Evolutionary conservation across 371 early-diverging fungal genomes (phyloP).

Genomic region (Mucor velutinosus): DNA sequence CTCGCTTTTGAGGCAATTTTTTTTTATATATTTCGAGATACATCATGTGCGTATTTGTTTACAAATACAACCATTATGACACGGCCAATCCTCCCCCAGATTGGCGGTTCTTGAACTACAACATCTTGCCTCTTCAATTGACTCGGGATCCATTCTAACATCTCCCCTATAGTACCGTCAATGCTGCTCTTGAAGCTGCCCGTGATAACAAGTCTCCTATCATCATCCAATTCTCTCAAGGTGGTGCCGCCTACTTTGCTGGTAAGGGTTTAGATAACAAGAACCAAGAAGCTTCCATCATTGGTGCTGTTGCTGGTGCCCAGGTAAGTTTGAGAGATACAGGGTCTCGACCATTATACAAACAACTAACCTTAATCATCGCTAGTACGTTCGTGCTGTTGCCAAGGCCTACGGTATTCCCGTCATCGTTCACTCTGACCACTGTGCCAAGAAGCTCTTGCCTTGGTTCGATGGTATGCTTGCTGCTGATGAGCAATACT

Average conservation of each 20-base stretch:
- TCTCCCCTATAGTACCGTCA: slow-evolving; percentile 64
- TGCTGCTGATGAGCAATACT: slow-evolving; percentile 89
- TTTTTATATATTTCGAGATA: not conserved
- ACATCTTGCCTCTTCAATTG: not conserved
- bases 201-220: slow-evolving; percentile 87
- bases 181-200: slow-evolving; percentile 91
- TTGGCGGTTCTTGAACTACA: not conserved
- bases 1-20: not conserved
- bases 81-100: not conserved
- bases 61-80: not conserved
- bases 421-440: slow-evolving; percentile 88
- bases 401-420: slow-evolving; percentile 91
- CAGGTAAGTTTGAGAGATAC: slow-evolving; percentile 32
- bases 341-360: not conserved
- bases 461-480: slow-evolving; percentile 96
- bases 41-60: not conserved
- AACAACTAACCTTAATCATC: not conserved
- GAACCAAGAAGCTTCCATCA: slow-evolving; percentile 83
- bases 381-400: slow-evolving; percentile 75
- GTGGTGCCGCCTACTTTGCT: slow-evolving; percentile 86
- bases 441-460: slow-evolving; percentile 93
- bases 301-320: slow-evolving; percentile 90
- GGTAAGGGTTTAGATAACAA: slow-evolving; percentile 91
- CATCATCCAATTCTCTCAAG: slow-evolving; percentile 92
- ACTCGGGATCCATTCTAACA: not conserved